phyloP scores from a whole-genome alignment of 2,329 filamentous ascomycete species.

The Periconia macrospinosa region DNA sequence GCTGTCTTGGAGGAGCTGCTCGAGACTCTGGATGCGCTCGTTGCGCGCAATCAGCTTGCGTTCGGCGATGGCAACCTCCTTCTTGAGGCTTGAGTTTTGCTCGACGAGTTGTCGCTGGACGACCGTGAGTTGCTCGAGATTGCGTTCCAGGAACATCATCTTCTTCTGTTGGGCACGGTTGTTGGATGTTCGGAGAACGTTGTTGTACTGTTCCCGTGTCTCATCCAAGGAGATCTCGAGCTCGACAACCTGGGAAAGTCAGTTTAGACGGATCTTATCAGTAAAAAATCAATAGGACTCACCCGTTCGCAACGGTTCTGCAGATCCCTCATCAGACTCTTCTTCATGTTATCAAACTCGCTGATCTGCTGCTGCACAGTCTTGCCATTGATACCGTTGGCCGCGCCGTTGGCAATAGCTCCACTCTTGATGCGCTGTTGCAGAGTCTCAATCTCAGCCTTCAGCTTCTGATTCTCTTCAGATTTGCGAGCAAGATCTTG shows the following conservation, averaged over 20 bases:
- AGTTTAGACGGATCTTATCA: conserved; percentile 10
- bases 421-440: conserved; percentile 72
- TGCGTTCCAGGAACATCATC: conserved; percentile 98
- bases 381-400: conserved; percentile 71
- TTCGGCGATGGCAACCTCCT: conserved; percentile 98
- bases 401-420: conserved; percentile 61
- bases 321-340: conserved; percentile 96
- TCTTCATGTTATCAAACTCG: conserved; percentile 99
- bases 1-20: conserved; percentile 89
- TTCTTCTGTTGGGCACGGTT: conserved; percentile 99
- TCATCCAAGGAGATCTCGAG: conserved; percentile 97
- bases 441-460: conserved; percentile 77
- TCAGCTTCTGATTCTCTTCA: conserved; percentile 80
- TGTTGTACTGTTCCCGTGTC: conserved; percentile 98
- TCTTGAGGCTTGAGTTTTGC: conserved; percentile 96
- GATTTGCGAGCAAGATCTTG: conserved; percentile 74
- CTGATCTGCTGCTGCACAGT: conserved; percentile 96
- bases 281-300: conserved; percentile 23
- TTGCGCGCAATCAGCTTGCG: conserved; percentile 95
- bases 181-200: conserved; percentile 93
- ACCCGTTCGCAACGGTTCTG: conserved; percentile 96
- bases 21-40: conserved; percentile 92
- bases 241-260: conserved; percentile 69
- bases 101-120: conserved; percentile 97
- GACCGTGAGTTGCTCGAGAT: conserved; percentile 95